Evolutionary conservation across 225 moss, liverwort and hornwort genomes (phyloP), one percentile per base, ranked within the genome.

Genomic region (Climacium dendroides): DNA sequence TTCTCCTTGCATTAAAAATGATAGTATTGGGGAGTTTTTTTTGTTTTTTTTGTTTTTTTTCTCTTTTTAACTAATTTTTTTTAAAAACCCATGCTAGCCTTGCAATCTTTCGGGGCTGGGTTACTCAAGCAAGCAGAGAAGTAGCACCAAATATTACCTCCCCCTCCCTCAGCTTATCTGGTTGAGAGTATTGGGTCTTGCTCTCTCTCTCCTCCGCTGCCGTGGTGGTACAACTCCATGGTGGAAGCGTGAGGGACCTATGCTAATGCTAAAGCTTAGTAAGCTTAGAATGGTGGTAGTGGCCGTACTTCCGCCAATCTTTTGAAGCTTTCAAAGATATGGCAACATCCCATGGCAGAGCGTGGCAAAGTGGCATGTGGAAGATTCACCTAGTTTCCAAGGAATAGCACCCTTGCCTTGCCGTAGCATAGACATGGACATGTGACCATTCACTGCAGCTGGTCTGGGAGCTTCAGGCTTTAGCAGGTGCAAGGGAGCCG

Each of bases 301-400:
- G 9, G 7, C 37, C 4, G 52, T 91, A 89, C 91, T 84, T 89
- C 1, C 1, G 63, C 81, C 87, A 89, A 89, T 89, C 89, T 87
- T 89, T 91, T 87, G 91, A 89, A 91, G 89, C 87, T 87, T 87
- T 91, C 91, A 91, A 89, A 89, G 87, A 89, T 91, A 89, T 91
- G 80, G 84, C 81, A 71, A 80, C 89, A 87, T 80, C 80, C 81
- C 71, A 57, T 84, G 84, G 57, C 84, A 91, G 81, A 85, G 61
- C 15, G 7, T 28, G 74, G 24, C 22, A 1, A 69, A 32, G 83
- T 25, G 47, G 83, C 89, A 80, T 45, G 83, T 80, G 81, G 81
- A 91, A 60, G 53, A 74, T 79, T 66, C 60, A 83, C 83, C 85
- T 90, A 19, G 43, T 83, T 86, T 25, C 2, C 18, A 79, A 72